These are phyloP conservation scores for Keithomyces neogunnii DNA, from an alignment of 2,329 filamentous ascomycete species.

Conservation along the genomic window DNA sequence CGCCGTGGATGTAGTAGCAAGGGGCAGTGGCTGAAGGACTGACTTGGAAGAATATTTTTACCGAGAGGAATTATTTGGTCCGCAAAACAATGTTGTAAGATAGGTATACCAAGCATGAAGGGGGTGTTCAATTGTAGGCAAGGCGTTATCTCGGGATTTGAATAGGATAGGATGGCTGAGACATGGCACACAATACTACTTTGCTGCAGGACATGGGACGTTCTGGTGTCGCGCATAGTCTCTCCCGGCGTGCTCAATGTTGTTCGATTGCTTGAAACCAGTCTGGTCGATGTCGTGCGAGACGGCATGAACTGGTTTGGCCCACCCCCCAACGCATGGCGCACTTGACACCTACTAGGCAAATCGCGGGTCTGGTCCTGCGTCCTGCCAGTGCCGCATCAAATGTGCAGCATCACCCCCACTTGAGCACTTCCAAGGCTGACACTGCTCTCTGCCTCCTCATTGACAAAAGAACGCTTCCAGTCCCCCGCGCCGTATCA, in stretches of 20 bases:
- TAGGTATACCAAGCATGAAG: slow-evolving; percentile 5
- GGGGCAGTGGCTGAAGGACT: no score
- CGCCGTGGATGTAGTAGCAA: no score
- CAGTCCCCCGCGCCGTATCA: neutral
- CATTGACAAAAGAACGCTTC: neutral
- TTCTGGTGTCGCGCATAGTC: neutral
- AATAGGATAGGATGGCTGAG: neutral
- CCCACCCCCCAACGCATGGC: no score
- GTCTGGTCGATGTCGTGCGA: no score
- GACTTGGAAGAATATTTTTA: neutral
- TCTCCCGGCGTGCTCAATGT: neutral
- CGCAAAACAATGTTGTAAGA: slow-evolving; percentile 1
- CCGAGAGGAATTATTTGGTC: neutral
- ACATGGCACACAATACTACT: neutral
- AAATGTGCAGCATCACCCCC: neutral
- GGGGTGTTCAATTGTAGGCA: neutral
- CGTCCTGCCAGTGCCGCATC: neutral
- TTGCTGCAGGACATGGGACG: neutral
- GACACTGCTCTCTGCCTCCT: neutral
- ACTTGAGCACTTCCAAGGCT: slow-evolving; percentile 1
- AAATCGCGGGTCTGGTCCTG: no score
- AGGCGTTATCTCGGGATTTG: slow-evolving; percentile 1
- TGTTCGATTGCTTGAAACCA: no score
- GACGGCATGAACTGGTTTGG: no score
- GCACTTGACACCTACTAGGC: no score